A percentile compares a stretch with the other conserved stretches of the same genome.
Evolutionary conservation across 2,329 filamentous ascomycete genomes (phyloP).

Genomic region (Neonectria hederae): DNA sequence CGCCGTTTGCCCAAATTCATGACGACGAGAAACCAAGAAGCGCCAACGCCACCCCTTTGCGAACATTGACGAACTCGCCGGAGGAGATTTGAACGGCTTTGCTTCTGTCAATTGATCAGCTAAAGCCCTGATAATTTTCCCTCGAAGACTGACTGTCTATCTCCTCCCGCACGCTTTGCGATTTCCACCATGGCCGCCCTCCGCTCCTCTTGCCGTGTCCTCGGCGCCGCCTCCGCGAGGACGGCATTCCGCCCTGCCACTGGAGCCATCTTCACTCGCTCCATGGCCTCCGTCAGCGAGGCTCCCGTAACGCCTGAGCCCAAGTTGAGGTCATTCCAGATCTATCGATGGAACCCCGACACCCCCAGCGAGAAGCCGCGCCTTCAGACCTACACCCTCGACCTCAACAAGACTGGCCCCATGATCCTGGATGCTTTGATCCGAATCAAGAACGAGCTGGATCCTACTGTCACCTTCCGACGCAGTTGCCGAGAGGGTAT

Average conservation of each 20-base stretch:
- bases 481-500: constrained; percentile 97
- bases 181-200: constrained; percentile 66
- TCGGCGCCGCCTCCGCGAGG: constrained; percentile 57
- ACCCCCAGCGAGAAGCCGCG: constrained; percentile 89
- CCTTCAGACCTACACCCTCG: constrained; percentile 95
- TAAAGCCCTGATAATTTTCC: constrained; percentile 26
- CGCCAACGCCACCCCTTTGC: constrained; percentile 36
- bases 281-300: constrained; percentile 66
- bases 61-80: constrained; percentile 36
- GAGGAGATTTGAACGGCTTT: constrained; percentile 43
- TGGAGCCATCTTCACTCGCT: constrained; percentile 56
- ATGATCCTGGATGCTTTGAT: constrained; percentile 98
- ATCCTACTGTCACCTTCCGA: constrained; percentile 95
- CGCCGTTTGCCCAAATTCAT: constrained; percentile 38
- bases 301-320: constrained; percentile 71
- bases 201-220: constrained; percentile 65
- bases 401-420: constrained; percentile 98
- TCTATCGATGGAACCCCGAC: constrained; percentile 99
- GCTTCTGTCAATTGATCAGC: constrained; percentile 42
- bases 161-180: constrained; percentile 39
- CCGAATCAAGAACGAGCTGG: constrained; percentile 98
- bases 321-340: constrained; percentile 91
- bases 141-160: constrained; percentile 40
- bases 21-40: constrained; percentile 40
- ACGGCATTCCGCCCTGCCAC: constrained; percentile 50